Percentiles rank a stretch among this genome's conserved stretches.
Conservation (phyloP, 257 asterid species). For the Fraxinus quadrangulata region DNA sequence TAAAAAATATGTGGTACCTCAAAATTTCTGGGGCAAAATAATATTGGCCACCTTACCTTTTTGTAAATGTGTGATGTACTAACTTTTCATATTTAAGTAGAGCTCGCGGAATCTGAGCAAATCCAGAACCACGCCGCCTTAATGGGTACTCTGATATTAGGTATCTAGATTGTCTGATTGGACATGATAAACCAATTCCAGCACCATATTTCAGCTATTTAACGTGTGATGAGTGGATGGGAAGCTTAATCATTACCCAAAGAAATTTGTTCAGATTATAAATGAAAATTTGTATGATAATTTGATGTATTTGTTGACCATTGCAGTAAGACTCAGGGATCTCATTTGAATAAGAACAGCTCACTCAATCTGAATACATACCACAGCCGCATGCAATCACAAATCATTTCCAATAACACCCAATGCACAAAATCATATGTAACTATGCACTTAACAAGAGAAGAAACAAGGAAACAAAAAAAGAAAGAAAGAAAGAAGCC, state of each 20-base stretch:
- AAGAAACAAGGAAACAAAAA: not conserved
- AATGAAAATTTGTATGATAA: not conserved
- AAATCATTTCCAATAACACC: not conserved
- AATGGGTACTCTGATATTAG: not conserved
- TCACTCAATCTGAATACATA: not conserved
- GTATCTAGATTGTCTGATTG: not conserved
- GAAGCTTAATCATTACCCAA: not conserved
- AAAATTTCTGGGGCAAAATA: not conserved
- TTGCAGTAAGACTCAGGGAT: not conserved
- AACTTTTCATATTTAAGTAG: not conserved
- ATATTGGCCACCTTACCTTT: not conserved
- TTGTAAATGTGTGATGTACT: not conserved
- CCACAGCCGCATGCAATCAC: not conserved
- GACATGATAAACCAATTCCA: not conserved
- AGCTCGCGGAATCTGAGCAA: not conserved
- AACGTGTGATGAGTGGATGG: not conserved
- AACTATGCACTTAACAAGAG: not conserved
- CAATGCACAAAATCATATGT: not conserved
- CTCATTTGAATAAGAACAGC: conserved; percentile 4
- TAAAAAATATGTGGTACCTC: not conserved
- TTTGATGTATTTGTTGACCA: not conserved
- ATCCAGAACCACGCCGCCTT: not conserved
- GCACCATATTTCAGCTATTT: not conserved
- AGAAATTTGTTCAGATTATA: not conserved
- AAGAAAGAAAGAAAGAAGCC: not conserved